Evolutionary conservation across 2,329 filamentous ascomycete species (phyloP), one percentile per base, ranked within the genome.

Genomic region (Microsporum audouinii): DNA sequence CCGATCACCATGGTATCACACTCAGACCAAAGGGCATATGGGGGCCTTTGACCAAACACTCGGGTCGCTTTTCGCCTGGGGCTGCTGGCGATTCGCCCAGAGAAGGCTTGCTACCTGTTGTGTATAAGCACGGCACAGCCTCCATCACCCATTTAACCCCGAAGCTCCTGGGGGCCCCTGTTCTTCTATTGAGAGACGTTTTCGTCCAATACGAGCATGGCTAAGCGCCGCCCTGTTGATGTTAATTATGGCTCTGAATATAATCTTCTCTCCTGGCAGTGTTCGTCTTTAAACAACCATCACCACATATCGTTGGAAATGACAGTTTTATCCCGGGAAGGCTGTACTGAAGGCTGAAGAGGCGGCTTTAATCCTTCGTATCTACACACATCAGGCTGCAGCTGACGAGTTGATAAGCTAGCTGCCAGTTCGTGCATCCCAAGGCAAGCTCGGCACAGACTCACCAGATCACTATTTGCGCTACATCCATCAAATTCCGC

Each of bases 201-300:
- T 53, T 53, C 49, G 49, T 53, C 49, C 49, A 53, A 53, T 53
- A 53, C 49, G 49, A 53, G 49, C 27, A 33, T 27, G 49, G 49
- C 49, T 53, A 53, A 53, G 49, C 49, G 49, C 49, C 31, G 49
- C 49, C 49, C 49, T 27, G 27, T 53, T 31, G 10, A 12, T 34
- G 49, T 53, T n/a, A 5, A 12, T 17, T 27, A 53, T 33, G 43
- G 49, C 27, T 31, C 17, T 53, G 49, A 53, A 53, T 53, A 53
- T 53, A 53, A 53, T 53, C 49, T 33, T 7, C 27, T n/a, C 14
- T 43, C 39, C 39, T 43, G 12, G 4, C 49, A 17, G 29, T 29
- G 14, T 27, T 53, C 31, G 3, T 47, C 23, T 47, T 29, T 12
- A n/a, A 27, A 5, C 3, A 29, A 36, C 34, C 23, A 8, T 23